Evolutionary conservation across 306 rosid genomes (phyloP).

Genomic region (Oxytropis ochrocephala): DNA sequence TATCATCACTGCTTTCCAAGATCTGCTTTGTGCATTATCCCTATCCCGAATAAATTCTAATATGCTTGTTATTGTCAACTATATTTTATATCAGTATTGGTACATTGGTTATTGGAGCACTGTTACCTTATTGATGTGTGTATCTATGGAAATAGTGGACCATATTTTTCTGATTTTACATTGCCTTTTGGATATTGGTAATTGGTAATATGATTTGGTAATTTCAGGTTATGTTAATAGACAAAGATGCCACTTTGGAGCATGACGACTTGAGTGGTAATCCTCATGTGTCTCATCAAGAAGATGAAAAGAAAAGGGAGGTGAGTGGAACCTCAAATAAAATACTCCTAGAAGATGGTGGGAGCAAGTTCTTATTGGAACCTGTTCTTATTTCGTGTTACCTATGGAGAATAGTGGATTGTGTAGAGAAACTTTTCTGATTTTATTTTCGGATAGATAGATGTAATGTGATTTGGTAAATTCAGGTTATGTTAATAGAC

Average conservation of each 20-base stretch:
- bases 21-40: background rate
- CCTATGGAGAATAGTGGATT: background rate
- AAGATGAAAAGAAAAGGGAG: conserved; percentile 45
- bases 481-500: conserved; percentile 68
- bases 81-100: background rate
- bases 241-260: conserved; percentile 50
- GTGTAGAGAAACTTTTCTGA: background rate
- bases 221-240: conserved; percentile 65
- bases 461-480: conserved; percentile 15
- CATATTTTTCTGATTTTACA: background rate
- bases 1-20: background rate
- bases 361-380: conserved; percentile 36
- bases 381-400: background rate
- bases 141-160: background rate
- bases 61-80: background rate
- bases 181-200: conserved; percentile 8
- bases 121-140: background rate
- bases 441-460: conserved; percentile 5
- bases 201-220: conserved; percentile 11
- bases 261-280: conserved; percentile 40
- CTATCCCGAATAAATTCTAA: background rate
- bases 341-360: conserved; percentile 32
- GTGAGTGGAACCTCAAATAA: conserved; percentile 29
- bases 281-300: conserved; percentile 37
- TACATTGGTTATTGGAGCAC: conserved; percentile 3